A percentile compares a stretch with the other conserved stretches of the same genome.
Evolutionary conservation across 805 yeast species (phyloP).

Genomic region (Suhomyces vadensis): DNA sequence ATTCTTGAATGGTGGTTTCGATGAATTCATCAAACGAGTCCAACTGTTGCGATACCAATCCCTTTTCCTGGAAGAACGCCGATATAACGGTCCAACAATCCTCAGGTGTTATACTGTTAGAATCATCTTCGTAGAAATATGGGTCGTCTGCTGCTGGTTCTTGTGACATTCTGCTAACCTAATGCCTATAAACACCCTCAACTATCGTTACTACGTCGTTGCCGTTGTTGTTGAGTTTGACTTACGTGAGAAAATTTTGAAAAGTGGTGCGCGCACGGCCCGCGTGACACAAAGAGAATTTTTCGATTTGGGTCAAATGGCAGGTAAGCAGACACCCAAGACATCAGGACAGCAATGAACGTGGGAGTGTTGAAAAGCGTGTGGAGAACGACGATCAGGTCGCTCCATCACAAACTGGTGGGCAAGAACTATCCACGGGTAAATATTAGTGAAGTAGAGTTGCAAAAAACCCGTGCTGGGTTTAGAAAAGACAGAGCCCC

Average conservation of each 20-base stretch:
- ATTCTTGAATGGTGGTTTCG: conserved; percentile 93
- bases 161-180: conserved; percentile 1
- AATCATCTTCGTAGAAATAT: conserved; percentile 70
- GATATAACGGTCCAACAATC: conserved; percentile 99
- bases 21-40: conserved; percentile 98
- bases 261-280: conserved; percentile 11
- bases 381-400: conserved; percentile 14
- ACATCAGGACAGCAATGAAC: not conserved
- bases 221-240: not conserved
- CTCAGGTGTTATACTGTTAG: conserved; percentile 79
- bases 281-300: conserved; percentile 1
- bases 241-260: conserved; percentile 1
- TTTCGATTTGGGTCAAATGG: not conserved
- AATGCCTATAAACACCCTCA: not conserved
- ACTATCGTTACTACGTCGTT: no score
- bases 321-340: not conserved
- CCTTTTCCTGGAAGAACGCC: conserved; percentile 93
- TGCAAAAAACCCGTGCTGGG: conserved; percentile 40
- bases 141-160: conserved; percentile 50
- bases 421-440: conserved; percentile 41
- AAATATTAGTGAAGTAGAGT: conserved; percentile 38
- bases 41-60: conserved; percentile 95
- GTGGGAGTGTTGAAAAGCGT: conserved; percentile 4
- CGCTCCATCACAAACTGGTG: conserved; percentile 32
- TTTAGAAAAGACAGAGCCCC: conserved; percentile 41